Percentiles rank a stretch among this genome's conserved stretches.
Evolutionary conservation across 2,329 filamentous ascomycete genomes (phyloP).

Genomic region (Colletotrichum tabaci): DNA sequence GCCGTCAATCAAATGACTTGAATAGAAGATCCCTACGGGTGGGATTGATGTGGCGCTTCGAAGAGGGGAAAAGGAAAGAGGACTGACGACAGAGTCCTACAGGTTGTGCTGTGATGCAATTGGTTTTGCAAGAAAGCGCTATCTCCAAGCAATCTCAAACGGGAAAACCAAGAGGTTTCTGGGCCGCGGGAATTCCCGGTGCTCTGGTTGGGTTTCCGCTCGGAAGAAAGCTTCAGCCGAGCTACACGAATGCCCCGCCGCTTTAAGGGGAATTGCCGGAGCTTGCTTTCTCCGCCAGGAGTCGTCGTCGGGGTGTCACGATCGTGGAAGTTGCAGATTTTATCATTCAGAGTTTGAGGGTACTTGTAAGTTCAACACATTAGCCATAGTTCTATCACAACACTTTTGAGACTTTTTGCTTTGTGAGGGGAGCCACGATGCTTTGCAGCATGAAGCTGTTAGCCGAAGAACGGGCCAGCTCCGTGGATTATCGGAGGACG

Average conservation of each 20-base stretch:
- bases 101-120: conserved; percentile 42
- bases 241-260: conserved; percentile 11
- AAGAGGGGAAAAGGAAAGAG: conserved; percentile 40
- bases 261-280: background rate
- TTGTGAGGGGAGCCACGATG: no score
- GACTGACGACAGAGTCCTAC: conserved; percentile 26
- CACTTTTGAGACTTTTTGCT: background rate
- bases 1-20: conserved; percentile 30
- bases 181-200: conserved; percentile 42
- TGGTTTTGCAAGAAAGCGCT: conserved; percentile 38
- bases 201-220: conserved; percentile 33
- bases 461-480: background rate
- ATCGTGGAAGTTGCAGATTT: background rate
- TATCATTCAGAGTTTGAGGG: fast-evolving
- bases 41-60: conserved; percentile 18
- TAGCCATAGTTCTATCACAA: background rate
- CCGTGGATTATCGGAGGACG: background rate
- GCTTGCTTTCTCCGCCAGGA: background rate
- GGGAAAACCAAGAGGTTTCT: conserved; percentile 40
- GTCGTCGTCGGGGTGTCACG: background rate
- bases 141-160: conserved; percentile 39
- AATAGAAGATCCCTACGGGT: conserved; percentile 26
- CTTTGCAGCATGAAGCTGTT: background rate
- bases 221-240: conserved; percentile 41
- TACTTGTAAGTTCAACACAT: no score